Percentiles rank a stretch among this genome's conserved stretches.
Conservation (phyloP, 2,329 filamentous ascomycete genomes). For the Colletotrichum sp. region DNA sequence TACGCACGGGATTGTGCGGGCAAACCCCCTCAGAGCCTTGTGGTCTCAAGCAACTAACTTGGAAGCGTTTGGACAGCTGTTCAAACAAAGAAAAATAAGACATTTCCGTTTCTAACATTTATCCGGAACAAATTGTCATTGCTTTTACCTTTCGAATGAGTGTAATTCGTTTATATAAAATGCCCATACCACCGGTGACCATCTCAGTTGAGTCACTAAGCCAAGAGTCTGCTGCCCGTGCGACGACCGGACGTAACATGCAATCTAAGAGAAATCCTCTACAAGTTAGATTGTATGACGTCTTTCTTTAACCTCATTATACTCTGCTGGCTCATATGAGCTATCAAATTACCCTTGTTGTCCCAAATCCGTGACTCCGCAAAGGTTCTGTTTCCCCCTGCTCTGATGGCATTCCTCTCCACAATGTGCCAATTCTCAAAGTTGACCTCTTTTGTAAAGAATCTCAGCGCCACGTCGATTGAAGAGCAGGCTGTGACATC, state of each 20-base stretch:
- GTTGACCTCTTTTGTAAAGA: not conserved
- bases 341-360: not conserved
- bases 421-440: not conserved
- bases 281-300: not conserved
- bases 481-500: not conserved
- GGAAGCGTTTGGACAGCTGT: not conserved
- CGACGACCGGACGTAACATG: not conserved
- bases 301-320: not conserved
- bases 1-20: not conserved
- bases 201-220: not conserved
- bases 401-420: not conserved
- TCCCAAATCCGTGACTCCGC: not conserved
- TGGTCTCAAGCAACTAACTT: not conserved
- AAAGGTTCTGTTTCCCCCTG: not conserved
- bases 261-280: fast-evolving
- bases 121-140: not conserved
- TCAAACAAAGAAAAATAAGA: too few relatives aligned
- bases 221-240: fast-evolving
- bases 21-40: not conserved
- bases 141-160: not conserved
- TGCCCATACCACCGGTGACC: fast-evolving
- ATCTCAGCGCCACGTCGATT: not conserved
- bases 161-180: fast-evolving
- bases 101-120: not conserved
- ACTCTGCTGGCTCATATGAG: not conserved